These are phyloP conservation scores for Cucurbita maxima DNA, from an alignment of 306 rosid species.

Conservation along the genomic window DNA sequence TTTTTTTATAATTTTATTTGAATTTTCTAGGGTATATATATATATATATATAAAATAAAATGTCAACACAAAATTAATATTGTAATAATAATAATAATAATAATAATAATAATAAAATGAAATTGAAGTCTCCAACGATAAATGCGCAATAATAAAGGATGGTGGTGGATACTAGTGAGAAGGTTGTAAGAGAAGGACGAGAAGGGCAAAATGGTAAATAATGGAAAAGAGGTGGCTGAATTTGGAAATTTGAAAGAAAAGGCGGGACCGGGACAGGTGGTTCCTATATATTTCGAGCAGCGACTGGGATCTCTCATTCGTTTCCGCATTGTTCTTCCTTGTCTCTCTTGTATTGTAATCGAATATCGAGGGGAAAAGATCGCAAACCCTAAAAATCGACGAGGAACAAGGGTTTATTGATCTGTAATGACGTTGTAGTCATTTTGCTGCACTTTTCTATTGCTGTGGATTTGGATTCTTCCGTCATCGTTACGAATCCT, in stretches of 20 bases:
- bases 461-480: not conserved
- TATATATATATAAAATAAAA: too few relatives aligned
- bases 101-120: not conserved
- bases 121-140: not conserved
- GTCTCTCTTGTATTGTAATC: not conserved
- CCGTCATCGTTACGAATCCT: not conserved
- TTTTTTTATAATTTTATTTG: too few relatives aligned
- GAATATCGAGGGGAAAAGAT: not conserved
- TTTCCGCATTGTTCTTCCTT: not conserved
- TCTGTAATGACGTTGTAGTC: not conserved
- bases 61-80: too few relatives aligned
- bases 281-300: not conserved
- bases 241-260: not conserved
- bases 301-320: not conserved
- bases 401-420: not conserved
- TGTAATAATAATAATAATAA: too few relatives aligned
- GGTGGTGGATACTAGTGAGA: not conserved
- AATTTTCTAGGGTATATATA: too few relatives aligned
- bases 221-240: not conserved
- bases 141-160: not conserved
- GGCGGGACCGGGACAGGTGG: constrained; percentile 7
- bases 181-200: not conserved
- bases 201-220: not conserved
- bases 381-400: constrained; percentile 1
- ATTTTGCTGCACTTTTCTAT: not conserved